Base-by-base conservation (phyloP, 208 protist genomes). In the Phytomonas francai region DNA sequence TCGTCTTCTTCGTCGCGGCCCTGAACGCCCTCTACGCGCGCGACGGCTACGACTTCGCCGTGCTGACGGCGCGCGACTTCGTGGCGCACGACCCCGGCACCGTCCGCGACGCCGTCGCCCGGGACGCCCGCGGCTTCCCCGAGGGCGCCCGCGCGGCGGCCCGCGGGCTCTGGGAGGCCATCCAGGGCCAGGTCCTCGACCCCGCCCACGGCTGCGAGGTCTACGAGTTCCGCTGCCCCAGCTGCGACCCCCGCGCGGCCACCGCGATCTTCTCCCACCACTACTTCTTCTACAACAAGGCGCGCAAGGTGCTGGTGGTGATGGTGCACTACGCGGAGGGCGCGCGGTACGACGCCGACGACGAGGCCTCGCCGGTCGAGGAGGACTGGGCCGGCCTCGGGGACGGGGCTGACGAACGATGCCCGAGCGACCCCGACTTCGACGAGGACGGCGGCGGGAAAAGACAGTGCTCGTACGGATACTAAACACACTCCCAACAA, bases 11-110 rank as follows among this genome's bases (percentile, higher is more conserved):
- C 42, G 87, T 89, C 32, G 83, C 84, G 3, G 83, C 83, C 1
- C 68, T 92, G 39, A 92, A 92, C 70, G 78, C 69, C 67, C 67
- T 92, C 3, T 89, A 89, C 74, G 77, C 74, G 39, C 73, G 78
- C 29, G 87, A 92, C 59, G 87, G 87, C 34, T 92, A 89, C 71
- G 87, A 92, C 69, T 92, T 92, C 70, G 83, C 87, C 3, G 81
- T 88, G 3, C 78, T 92, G 54, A 77, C 72, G 12, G 87, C 85
- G 56, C 59, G 49, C 63, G 84, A 92, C 70, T 92, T 92, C 78
- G 76, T 85, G 12, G 29, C 62, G 12, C 80, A 83, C 65, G 65
- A 78, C 33, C 79, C 85, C 72, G 68, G 36, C 70, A 67, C 74
- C 32, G 72, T 92, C 39, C 65, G 71, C 51, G 70, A 58, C 16